Base-by-base conservation (phyloP, 257 asterid genomes). In the Solanum pinnatisectum region DNA sequence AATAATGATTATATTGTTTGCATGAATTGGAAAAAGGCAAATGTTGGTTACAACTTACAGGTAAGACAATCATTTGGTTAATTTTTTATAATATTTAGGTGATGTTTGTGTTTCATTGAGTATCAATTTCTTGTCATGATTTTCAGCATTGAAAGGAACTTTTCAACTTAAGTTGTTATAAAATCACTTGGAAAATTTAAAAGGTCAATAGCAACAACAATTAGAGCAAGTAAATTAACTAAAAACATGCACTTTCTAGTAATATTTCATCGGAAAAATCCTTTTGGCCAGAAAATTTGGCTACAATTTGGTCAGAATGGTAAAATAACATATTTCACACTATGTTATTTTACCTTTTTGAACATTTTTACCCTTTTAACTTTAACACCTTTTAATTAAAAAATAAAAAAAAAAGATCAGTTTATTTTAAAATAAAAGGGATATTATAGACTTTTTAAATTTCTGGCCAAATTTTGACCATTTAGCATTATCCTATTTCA, bases 81-180 rank as follows among this genome's bases (percentile, higher is more conserved):
- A 10, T 60, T n/a, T 39, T 22, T 9, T 22, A 20, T 35, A 39
- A 42, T 70, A 78, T 86, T 88, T 88, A 89, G 90, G 93, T 92
- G 83, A 84, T 37, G 86, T 86, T 90, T 89, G 70, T 27, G 42
- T 91, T 32, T 81, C 84, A 90, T 90, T 87, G 63, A 44, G 88
- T 56, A 36, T 56, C 27, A 36, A 83, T 83, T 63, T 85, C 27
- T 7, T 36, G 86, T 22, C 65, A 5, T 42, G 44, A 59, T 35
- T 63, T n/a, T 65, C 76, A 67, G 90, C 30, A 10, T 72, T 88
- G 92, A 89, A 89, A 90, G 88, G 33, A 76, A 78, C 84, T 70
- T 49, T 49, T 85, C 88, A 91, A 90, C 93, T 84, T 72, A 86
- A 89, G 91, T 83, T 59, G 87, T 83, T 82, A 86, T 40, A 73